Evolutionary conservation across 78 protist species (phyloP), one percentile per base, ranked within the genome.

Genomic region (Dictyostelium discoideum): DNA sequence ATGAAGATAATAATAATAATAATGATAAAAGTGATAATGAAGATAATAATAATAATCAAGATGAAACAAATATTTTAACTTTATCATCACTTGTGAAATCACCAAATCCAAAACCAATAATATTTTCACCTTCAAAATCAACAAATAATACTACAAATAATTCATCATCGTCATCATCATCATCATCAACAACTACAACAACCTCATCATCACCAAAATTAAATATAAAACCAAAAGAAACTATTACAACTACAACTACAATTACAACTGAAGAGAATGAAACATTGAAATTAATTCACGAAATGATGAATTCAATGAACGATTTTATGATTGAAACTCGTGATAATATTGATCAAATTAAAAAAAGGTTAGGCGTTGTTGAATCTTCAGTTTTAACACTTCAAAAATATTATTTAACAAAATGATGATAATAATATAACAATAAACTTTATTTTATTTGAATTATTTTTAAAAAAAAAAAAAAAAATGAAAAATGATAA

Each of bases 271-370:
- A 79, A 22, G 84, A 79, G 26, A 46, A 79, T 22, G 84, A 79
- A 81, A 50, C 40, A 24, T 22, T 29, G 24, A 50, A 81, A 16
- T 6, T 81, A 29, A 13, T 81, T 26, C 60, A 81, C 18, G 86
- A 81, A 44, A 81, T 81, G 65, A 39, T 81, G 54, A 9, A n/a
- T 20, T 39, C 86, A 24, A 48, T 81, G 72, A 29, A 42, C 16
- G 73, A 81, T n/a, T 81, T 81, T 81, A 81, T 81, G 86, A 3
- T 39, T 29, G 73, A 81, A 81, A 81, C 86, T 50, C 60, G 72
- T 16, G 72, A 48, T 9, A 81, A 29, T 11, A 48, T 81, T 24
- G 86, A n/a, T 11, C 22, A 24, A 39, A 24, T 81, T 22, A 81
- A 81, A 50, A 24, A 20, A 13, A 81, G 86, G 32, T 22, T 81